Base-by-base conservation (phyloP, 2,329 filamentous ascomycete species). In the Colletotrichum limetticola region DNA sequence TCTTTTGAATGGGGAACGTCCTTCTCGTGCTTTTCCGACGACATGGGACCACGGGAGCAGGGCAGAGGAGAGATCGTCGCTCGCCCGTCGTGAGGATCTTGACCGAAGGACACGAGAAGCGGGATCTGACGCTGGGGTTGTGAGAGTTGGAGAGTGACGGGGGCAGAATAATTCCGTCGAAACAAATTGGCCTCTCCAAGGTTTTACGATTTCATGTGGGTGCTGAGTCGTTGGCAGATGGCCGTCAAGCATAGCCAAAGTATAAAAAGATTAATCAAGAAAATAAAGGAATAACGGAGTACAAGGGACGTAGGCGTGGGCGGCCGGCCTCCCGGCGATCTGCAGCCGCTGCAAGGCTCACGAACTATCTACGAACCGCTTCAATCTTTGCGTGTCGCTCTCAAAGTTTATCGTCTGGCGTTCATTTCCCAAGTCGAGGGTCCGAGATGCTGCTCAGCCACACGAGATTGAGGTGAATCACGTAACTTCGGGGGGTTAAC, bases 191-290 rank as follows among this genome's bases (percentile, higher is more conserved):
- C n/a, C 26, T 35, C 16, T 46, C 49, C 12, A 35, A 32, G 35
- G 53, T 61, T 35, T 46, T 35, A 37, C 19, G 32, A 11, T 19
- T 24, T 32, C 14, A 26, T 46, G 69, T 53, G 37, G 68, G 63
- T 62, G 57, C 68, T 72, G 69, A 69, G 59, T 72, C 69, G 69
- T 59, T 35, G 59, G 22, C 58, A 58, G 42, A 28, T 53, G 52
- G n/a, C 58, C 59, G 59, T 60, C 14, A 64, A 37, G 53, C 19
- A 59, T 64, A 49, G 65, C 35, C 59, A 58, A 71, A 69, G 53
- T 68, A 42, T 63, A 64, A 37, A 58, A 30, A n/a, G 19, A 22
- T 16, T 12, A 32, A 57, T 22, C 11, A 60, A 55, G 37, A n/a
- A 46, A 46, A 19, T 19, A 46, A 46, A n/a, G 42, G 19, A 46